Evolutionary conservation across 2,329 filamentous ascomycete genomes (phyloP).

Genomic region (Trichoderma polysporum): DNA sequence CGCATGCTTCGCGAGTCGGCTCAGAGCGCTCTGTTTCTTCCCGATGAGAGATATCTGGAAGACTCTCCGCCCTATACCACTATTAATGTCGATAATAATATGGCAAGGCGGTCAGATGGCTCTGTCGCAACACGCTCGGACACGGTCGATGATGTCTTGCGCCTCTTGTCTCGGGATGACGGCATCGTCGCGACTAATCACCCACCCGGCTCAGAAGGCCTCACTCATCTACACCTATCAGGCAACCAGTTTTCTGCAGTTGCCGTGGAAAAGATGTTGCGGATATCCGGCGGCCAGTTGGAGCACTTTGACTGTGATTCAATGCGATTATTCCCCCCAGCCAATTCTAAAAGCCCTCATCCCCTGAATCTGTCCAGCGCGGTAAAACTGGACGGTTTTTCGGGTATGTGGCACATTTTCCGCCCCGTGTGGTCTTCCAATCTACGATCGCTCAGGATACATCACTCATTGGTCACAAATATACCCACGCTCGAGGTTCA

Average conservation of each 20-base stretch:
- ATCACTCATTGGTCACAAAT: constrained; percentile 61
- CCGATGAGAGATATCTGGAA: constrained; percentile 48
- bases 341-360: background rate
- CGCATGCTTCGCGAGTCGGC: constrained; percentile 48
- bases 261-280: constrained; percentile 46
- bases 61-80: constrained; percentile 45
- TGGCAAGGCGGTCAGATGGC: constrained; percentile 35
- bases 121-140: constrained; percentile 28
- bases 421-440: constrained; percentile 55
- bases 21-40: constrained; percentile 44
- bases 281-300: constrained; percentile 45
- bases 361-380: constrained; percentile 30
- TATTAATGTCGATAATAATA: background rate
- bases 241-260: constrained; percentile 47
- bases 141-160: constrained; percentile 29
- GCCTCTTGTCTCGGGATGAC: constrained; percentile 28
- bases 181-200: constrained; percentile 20
- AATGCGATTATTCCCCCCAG: constrained; percentile 33
- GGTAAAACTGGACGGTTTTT: constrained; percentile 42
- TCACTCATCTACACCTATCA: constrained; percentile 58
- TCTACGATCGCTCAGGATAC: constrained; percentile 52
- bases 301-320: constrained; percentile 54
- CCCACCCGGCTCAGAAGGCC: constrained; percentile 28
- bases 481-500: constrained; percentile 46
- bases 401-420: constrained; percentile 48